These are phyloP conservation scores for Tulasnella sp. DNA, from an alignment of 768 basidiomycete species.

Conservation along the genomic window DNA sequence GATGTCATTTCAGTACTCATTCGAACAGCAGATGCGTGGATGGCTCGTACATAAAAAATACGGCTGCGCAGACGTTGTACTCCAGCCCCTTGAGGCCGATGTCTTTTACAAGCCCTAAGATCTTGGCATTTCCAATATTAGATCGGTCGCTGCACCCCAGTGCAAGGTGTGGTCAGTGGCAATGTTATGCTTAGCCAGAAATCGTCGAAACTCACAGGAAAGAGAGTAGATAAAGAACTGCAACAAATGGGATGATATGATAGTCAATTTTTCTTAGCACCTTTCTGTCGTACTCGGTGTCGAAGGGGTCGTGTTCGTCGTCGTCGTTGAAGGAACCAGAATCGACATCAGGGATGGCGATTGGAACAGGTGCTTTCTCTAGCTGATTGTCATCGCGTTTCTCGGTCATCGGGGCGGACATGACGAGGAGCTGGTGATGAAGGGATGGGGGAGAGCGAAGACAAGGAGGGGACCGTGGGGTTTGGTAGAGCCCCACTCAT, in stretches of 20 bases:
- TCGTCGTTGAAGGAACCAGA: neutral
- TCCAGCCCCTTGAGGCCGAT: constrained; percentile 41
- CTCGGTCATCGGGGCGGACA: neutral
- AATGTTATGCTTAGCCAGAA: neutral
- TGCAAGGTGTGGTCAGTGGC: neutral
- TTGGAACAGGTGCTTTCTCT: neutral
- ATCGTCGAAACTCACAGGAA: constrained; percentile 39
- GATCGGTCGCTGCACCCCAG: constrained; percentile 37
- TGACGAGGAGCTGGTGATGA: neutral
- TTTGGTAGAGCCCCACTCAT: neutral
- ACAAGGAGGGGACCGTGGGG: neutral
- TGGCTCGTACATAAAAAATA: constrained; percentile 61
- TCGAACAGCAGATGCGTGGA: constrained; percentile 12
- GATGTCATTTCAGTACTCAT: constrained; percentile 27
- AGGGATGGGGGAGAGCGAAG: neutral
- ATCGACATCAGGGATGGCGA: neutral
- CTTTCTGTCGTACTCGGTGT: constrained; percentile 12
- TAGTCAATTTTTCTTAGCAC: constrained; percentile 25
- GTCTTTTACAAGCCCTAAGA: constrained; percentile 35
- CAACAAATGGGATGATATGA: constrained; percentile 63
- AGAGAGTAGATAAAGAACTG: constrained; percentile 66
- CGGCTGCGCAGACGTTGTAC: constrained; percentile 24
- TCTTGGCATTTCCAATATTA: constrained; percentile 41
- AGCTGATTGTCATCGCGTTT: neutral
- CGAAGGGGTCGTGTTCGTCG: neutral